Percentiles rank a stretch among this genome's conserved stretches.
Conservation (phyloP, 2,329 filamentous ascomycete species). For the Graphiopsis chlorocephala region DNA sequence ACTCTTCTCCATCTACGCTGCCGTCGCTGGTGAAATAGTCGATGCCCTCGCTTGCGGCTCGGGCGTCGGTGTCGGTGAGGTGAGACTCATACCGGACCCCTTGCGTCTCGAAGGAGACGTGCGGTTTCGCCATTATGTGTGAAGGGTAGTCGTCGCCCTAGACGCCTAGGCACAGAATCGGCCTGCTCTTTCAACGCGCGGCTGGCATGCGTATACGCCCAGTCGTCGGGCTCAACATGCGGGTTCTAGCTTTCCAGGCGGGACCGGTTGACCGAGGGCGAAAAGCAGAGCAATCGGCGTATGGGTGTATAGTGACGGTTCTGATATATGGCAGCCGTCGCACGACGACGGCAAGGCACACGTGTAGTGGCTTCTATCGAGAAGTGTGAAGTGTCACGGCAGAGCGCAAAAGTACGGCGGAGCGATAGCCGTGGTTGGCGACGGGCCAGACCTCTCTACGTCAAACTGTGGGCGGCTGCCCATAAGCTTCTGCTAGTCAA, state of each 20-base stretch:
- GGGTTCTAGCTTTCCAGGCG: neutral
- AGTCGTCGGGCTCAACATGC: neutral
- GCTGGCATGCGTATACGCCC: neutral
- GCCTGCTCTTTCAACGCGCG: neutral
- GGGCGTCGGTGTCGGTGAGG: neutral
- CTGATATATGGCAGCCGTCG: neutral
- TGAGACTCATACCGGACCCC: slow-evolving; percentile 1
- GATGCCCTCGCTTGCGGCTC: neutral
- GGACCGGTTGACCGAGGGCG: neutral
- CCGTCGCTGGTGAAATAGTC: slow-evolving; percentile 33
- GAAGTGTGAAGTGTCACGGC: neutral
- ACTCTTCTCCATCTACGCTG: slow-evolving; percentile 23
- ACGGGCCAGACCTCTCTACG: neutral
- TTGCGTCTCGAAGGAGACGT: slow-evolving; percentile 16
- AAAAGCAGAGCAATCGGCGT: neutral
- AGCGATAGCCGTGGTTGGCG: neutral
- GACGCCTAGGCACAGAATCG: neutral
- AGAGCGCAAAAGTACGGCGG: neutral
- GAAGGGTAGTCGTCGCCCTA: neutral
- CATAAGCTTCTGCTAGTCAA: slow-evolving; percentile 6
- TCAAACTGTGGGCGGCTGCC: neutral
- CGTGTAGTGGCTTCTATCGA: neutral
- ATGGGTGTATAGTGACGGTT: neutral
- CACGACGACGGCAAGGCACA: neutral
- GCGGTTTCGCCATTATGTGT: slow-evolving; percentile 8